Conservation (phyloP, 148 eudicot species). For the Chenopodium formosanum region DNA sequence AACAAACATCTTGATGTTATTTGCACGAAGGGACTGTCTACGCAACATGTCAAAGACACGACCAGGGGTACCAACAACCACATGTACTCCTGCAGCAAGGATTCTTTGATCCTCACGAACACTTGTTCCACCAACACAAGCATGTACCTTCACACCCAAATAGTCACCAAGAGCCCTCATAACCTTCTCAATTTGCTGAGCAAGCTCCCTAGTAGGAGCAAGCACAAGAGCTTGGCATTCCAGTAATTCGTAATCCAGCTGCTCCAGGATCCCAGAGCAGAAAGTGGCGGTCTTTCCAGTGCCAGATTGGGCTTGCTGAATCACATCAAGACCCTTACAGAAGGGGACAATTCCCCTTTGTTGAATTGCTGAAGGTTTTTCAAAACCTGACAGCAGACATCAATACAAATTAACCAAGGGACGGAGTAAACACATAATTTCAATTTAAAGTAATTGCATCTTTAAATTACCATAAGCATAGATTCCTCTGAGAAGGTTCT, state of each 20-base stretch:
- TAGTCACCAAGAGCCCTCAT: constrained; percentile 61
- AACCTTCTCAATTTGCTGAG: constrained; percentile 49
- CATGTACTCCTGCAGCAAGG: constrained; percentile 66
- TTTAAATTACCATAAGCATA: constrained; percentile 37
- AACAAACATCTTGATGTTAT: constrained; percentile 67
- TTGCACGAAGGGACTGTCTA: constrained; percentile 62
- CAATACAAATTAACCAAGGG: background rate
- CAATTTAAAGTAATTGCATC: background rate
- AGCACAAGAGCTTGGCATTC: constrained; percentile 43
- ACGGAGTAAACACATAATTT: background rate
- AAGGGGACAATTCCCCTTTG: constrained; percentile 47
- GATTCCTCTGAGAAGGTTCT: constrained; percentile 44
- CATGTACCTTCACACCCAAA: constrained; percentile 77
- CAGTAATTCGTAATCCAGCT: constrained; percentile 33
- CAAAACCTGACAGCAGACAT: constrained; percentile 31
- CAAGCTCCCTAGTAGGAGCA: constrained; percentile 51
- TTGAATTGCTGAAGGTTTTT: constrained; percentile 46
- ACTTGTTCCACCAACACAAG: constrained; percentile 83
- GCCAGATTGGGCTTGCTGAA: constrained; percentile 48
- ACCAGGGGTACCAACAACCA: constrained; percentile 83
- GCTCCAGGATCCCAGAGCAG: constrained; percentile 43
- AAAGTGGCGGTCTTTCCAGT: constrained; percentile 45
- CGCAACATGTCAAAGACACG: constrained; percentile 80
- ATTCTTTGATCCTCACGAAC: constrained; percentile 78
- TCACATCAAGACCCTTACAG: constrained; percentile 42